These are phyloP conservation scores for Xylaria bambusicola DNA, from an alignment of 495 filamentous ascomycete genomes.

Conservation along the genomic window DNA sequence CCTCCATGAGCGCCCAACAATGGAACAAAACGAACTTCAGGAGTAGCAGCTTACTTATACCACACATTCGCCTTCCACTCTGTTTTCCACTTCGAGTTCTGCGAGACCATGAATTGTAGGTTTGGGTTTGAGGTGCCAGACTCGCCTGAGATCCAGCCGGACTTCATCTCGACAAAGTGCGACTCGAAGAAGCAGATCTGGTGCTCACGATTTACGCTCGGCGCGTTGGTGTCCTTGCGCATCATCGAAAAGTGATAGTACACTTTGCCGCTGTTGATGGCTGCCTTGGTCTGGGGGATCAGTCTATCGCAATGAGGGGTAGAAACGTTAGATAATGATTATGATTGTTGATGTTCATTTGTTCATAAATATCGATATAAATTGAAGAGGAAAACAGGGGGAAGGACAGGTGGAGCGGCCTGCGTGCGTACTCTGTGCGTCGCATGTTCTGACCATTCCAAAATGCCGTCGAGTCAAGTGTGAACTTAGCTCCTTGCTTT, in stretches of 20 bases:
- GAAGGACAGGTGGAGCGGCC: neutral
- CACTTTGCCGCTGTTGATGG: conserved; percentile 62
- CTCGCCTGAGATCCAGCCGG: conserved; percentile 64
- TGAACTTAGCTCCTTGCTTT: conserved; percentile 67
- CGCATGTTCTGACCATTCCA: conserved; percentile 61
- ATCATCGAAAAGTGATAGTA: conserved; percentile 74
- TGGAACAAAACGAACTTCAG: too few species aligned
- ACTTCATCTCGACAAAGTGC: conserved; percentile 78
- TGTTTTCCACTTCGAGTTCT: conserved; percentile 45
- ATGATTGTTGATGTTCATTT: too few species aligned
- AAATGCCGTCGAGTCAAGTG: conserved; percentile 64
- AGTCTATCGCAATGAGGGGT: conserved; percentile 31
- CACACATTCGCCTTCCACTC: conserved; percentile 59
- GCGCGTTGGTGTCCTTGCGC: conserved; percentile 59
- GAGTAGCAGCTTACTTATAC: too few species aligned
- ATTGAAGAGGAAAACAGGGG: neutral
- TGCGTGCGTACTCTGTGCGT: conserved; percentile 42
- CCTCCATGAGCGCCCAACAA: too few species aligned
- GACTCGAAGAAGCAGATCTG: conserved; percentile 77
- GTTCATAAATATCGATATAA: too few species aligned
- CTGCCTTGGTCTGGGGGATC: conserved; percentile 67
- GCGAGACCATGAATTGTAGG: conserved; percentile 49
- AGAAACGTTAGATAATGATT: too few species aligned
- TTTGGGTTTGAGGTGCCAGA: conserved; percentile 51
- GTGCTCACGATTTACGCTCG: conserved; percentile 64